Evolutionary conservation across 1,284 basidiomycete genomes (phyloP).

Genomic region (Malassezia dermatis): DNA sequence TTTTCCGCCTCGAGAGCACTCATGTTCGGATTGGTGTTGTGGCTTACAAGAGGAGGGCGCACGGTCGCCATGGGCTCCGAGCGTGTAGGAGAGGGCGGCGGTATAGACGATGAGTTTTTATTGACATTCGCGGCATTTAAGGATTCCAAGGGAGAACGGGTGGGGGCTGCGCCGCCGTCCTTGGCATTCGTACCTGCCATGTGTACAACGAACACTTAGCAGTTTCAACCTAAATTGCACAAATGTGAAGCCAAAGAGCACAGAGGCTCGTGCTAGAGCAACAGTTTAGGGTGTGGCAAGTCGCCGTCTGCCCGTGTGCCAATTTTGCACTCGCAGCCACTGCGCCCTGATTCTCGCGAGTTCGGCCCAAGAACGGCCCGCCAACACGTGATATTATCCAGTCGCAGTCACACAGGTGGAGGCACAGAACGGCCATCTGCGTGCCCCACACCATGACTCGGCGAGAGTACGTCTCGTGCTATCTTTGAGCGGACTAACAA

Average conservation of each 20-base stretch:
- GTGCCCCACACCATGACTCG: background rate
- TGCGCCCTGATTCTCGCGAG: background rate
- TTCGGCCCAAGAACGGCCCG: background rate
- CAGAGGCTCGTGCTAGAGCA: background rate
- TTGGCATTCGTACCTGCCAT: background rate
- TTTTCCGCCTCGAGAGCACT: conserved; percentile 14
- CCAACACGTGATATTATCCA: background rate
- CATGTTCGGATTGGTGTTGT: background rate
- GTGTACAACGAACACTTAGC: background rate
- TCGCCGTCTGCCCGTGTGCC: background rate
- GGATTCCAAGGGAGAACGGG: background rate
- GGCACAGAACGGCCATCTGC: background rate
- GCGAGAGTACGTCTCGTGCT: background rate
- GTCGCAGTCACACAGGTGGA: background rate
- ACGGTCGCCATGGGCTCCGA: background rate
- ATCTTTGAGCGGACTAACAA: background rate
- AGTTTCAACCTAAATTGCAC: background rate
- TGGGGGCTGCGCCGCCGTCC: background rate
- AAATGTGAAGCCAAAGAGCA: background rate
- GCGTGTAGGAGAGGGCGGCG: background rate
- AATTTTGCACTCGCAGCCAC: background rate
- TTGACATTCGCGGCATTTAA: background rate
- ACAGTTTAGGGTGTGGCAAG: background rate
- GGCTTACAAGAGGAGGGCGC: background rate
- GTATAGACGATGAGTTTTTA: background rate